These are phyloP conservation scores for Paxillus involutus DNA, from an alignment of 768 basidiomycete species.

Conservation along the genomic window DNA sequence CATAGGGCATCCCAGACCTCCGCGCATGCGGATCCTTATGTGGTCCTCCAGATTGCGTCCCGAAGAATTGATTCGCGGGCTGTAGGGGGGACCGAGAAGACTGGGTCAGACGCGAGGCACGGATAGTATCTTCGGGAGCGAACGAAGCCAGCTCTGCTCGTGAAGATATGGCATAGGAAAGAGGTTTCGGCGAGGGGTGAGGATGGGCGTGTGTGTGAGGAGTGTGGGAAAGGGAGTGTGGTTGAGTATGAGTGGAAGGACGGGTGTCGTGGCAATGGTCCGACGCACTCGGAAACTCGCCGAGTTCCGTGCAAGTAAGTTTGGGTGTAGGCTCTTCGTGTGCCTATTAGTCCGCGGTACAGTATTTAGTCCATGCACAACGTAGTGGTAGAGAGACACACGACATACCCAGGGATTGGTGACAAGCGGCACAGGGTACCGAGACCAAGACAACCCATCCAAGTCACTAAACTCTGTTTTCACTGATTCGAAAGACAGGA, in stretches of 20 bases:
- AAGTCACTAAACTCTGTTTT: slow-evolving; percentile 64
- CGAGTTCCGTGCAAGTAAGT: slow-evolving; percentile 18
- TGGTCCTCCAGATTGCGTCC: slow-evolving; percentile 1
- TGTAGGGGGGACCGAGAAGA: slow-evolving; percentile 23
- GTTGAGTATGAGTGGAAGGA: slow-evolving; percentile 10
- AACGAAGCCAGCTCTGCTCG: slow-evolving; percentile 36
- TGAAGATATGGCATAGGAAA: slow-evolving; percentile 35
- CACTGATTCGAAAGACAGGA: slow-evolving; percentile 49
- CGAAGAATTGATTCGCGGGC: slow-evolving; percentile 26
- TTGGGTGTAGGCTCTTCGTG: slow-evolving; percentile 32
- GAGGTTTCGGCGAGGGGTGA: slow-evolving; percentile 2
- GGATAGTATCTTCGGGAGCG: slow-evolving; percentile 40
- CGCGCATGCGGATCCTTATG: slow-evolving; percentile 10
- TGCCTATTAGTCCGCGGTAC: slow-evolving; percentile 6
- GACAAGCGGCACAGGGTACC: slow-evolving; percentile 31
- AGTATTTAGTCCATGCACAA: no score
- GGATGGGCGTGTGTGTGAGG: slow-evolving; percentile 1
- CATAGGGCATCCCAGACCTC: slow-evolving; percentile 6
- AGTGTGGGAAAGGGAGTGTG: not conserved
- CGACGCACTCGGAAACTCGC: slow-evolving; percentile 8
- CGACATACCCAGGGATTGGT: slow-evolving; percentile 26
- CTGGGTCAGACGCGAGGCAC: slow-evolving; percentile 28
- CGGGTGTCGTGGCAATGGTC: slow-evolving; percentile 8
- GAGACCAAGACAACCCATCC: slow-evolving; percentile 55
- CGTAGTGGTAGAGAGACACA: no score